phyloP scores from a whole-genome alignment of 106 monocot genomes.

The Triglochin maritima region DNA sequence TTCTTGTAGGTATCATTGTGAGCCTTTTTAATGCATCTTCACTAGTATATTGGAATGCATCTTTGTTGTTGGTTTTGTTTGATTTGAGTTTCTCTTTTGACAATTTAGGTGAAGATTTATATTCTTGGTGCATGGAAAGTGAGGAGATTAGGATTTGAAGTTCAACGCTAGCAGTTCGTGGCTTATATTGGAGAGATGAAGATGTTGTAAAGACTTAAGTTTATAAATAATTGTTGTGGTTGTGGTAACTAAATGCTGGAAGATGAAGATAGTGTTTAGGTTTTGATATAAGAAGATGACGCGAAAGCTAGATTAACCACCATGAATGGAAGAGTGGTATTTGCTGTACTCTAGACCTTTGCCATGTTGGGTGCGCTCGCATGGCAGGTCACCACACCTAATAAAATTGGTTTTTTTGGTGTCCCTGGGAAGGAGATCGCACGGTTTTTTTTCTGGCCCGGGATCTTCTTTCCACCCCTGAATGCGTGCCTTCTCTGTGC shows the following conservation, averaged over 20 bases:
- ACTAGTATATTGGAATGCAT: too few species aligned
- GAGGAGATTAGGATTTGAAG: too few species aligned
- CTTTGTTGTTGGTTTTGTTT: too few species aligned
- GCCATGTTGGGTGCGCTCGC: conserved; percentile 27
- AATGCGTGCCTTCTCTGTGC: not conserved
- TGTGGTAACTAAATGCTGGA: not conserved
- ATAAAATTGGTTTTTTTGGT: conserved; percentile 12
- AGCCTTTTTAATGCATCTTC: too few species aligned
- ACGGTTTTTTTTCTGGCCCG: conserved; percentile 11
- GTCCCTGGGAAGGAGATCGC: conserved; percentile 10
- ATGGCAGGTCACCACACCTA: conserved; percentile 17
- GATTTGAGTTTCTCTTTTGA: too few species aligned
- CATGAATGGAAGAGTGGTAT: not conserved
- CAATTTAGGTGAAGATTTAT: too few species aligned
- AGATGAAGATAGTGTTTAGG: not conserved
- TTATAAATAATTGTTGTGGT: not conserved
- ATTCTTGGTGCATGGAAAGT: too few species aligned
- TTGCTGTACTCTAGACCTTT: conserved; percentile 9
- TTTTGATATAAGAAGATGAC: not conserved
- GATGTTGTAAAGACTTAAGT: not conserved
- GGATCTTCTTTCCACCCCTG: conserved; percentile 4
- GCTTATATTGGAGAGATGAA: not conserved
- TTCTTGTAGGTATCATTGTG: too few species aligned
- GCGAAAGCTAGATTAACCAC: not conserved
- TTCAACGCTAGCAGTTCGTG: not conserved